Base-by-base conservation (phyloP, 768 basidiomycete genomes). In the Lactarius sanguifluus region DNA sequence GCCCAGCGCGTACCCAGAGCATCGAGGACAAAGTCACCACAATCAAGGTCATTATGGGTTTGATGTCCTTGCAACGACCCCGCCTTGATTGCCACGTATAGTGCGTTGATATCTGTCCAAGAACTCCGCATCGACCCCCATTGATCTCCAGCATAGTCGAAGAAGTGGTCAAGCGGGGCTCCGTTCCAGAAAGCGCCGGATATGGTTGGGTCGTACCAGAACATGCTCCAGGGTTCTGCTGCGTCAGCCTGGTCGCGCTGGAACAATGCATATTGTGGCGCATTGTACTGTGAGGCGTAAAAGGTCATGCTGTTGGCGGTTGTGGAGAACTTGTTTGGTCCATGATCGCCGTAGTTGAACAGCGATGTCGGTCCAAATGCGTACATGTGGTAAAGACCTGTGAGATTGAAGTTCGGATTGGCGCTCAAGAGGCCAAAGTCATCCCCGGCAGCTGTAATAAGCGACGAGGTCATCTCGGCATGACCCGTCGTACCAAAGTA, bases 11-110 rank as follows among this genome's bases (percentile, higher is more conserved):
- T 85, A 61, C 96, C 96, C 72, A 96, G 80, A 13, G 94, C 95
- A 75, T 99, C 97, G 38, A 98, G 76, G 47, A 98, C 95, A 72
- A 98, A 99, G 78, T 96, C 94, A 69, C 97, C 97, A 59, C 83
- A 85, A 74, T 99, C 97, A 67, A 98, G 84, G 74, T 98, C 94
- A 72, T 94, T 94, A 77, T 97, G 96, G 0, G 94, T 95, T 79
- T 98, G 94, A 76, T 96, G 95, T 28, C 86, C 85, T 71, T 87
- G 84, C 69, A 88, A 81, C 62, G 80, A 83, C 36, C 96, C 94
- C 3, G 90, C 91, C 80, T 98, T 98, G 77, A 94, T 89, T 2
- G 88, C 96, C 65, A 96, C 86, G 78, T 85, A 98, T 23, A 92
- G 72, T 3, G 92, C 94, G 71, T 89, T 81, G 63, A 83, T 80